Conservation (phyloP, 2,329 filamentous ascomycete species). For the Pyricularia pennisetigena region DNA sequence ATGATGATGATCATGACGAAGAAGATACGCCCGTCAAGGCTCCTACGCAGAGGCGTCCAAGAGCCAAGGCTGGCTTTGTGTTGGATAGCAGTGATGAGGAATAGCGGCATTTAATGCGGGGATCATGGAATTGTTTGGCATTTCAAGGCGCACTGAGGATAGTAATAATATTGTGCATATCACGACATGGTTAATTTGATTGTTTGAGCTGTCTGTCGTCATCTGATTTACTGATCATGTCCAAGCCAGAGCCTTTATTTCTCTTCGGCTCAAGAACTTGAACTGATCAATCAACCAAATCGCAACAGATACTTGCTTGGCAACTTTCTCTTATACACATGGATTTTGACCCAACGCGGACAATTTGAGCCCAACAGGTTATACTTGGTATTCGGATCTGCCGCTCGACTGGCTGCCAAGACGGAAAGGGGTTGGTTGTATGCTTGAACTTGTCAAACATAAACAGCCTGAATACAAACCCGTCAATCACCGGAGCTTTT, state of each 20-base stretch:
- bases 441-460: not conserved
- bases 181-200: not conserved
- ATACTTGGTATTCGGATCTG: not conserved
- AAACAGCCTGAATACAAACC: not conserved
- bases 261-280: too few relatives aligned
- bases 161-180: not conserved
- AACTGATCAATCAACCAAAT: too few relatives aligned
- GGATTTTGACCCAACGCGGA: not conserved
- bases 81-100: constrained; percentile 52
- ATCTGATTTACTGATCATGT: not conserved
- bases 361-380: not conserved
- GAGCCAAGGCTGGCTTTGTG: constrained; percentile 43
- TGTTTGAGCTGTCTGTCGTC: not conserved
- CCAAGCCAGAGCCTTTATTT: too few relatives aligned
- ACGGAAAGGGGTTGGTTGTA: not conserved
- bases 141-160: not conserved
- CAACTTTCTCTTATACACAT: too few relatives aligned
- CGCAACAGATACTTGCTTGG: too few relatives aligned
- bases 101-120: constrained; percentile 8
- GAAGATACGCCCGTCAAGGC: constrained; percentile 25
- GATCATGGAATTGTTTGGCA: not conserved
- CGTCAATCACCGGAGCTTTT: not conserved
- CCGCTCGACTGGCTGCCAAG: not conserved
- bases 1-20: constrained; percentile 32
- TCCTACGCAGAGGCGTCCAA: constrained; percentile 23